Evolutionary conservation across 2,329 filamentous ascomycete genomes (phyloP), one percentile per base, ranked within the genome.

Genomic region (Ceratocystis alfenasii): DNA sequence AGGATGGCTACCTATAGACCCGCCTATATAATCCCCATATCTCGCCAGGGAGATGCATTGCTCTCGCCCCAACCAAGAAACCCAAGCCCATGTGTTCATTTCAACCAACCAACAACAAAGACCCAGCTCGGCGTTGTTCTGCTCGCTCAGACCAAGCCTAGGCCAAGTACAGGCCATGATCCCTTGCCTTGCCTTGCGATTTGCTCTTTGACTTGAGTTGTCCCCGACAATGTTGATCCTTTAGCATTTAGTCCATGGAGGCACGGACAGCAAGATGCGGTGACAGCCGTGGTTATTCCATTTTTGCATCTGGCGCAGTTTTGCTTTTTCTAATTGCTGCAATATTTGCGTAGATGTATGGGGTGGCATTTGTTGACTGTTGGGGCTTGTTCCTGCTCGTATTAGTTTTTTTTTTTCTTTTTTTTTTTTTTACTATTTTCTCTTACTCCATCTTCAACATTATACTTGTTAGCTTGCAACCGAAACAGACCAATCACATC

Each of bases 191-290:
- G 28, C 28, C 12, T 7, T 57, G 25, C 50, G 30, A 66, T 44
- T 62, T 59, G 53, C 53, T 30, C 53, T 33, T 59, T 30, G 25
- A 30, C 53, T 33, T 59, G 30, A 30, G 33, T 36, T 20, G 55
- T 59, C 25, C 33, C 55, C 30, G 55, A 59, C 55, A 59, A 59
- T 59, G 55, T 59, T 59, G 55, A 36, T 59, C 55, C 55, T 59
- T 33, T 6, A 36, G 55, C 55, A 17, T n/a, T 33, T 53, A 53
- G 48, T 30, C 15, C 53, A 7, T 33, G 15, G 55, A 36, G 17
- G 55, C 55, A 59, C 55, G 28, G 55, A 36, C 55, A 36, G 15
- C 55, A 59, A 59, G 55, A 59, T 59, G 55, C 55, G 55, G 55
- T 59, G 55, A 36, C 55, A 59, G 55, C 55, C 55, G 55, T 57